phyloP scores from a whole-genome alignment of 257 asterid genomes.

The Marsdenia floribunda region DNA sequence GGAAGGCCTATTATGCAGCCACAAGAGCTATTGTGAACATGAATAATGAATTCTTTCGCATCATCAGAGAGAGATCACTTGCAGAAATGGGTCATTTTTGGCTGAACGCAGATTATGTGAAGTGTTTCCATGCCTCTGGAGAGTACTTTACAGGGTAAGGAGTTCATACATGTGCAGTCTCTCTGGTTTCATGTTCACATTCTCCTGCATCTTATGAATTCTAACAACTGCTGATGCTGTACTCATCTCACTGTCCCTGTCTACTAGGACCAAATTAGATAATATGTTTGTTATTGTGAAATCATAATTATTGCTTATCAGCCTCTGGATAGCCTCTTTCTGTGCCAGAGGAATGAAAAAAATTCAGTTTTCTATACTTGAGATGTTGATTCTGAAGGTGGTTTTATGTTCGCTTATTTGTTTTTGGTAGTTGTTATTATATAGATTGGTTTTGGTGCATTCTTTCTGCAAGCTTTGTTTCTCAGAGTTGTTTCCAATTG shows the following conservation, averaged over 20 bases:
- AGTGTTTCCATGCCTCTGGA: slow-evolving; percentile 83
- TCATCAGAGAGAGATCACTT: slow-evolving; percentile 59
- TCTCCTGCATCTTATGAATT: background rate
- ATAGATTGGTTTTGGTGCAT: background rate
- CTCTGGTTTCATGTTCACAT: background rate
- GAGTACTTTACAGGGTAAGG: slow-evolving; percentile 82
- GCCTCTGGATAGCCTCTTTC: background rate
- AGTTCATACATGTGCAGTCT: background rate
- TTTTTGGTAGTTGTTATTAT: background rate
- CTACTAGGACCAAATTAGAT: background rate
- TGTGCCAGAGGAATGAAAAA: background rate
- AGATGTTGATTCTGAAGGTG: background rate
- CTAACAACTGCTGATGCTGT: background rate
- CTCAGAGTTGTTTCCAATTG: background rate
- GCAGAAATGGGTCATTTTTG: slow-evolving; percentile 80
- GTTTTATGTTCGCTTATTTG: background rate
- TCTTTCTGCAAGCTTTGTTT: background rate
- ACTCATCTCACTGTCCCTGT: background rate
- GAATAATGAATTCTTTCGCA: slow-evolving; percentile 64
- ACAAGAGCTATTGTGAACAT: slow-evolving; percentile 74
- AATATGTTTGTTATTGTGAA: background rate
- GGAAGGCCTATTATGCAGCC: slow-evolving; percentile 97
- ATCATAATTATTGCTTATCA: background rate
- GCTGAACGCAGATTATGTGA: slow-evolving; percentile 94
- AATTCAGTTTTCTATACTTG: background rate